Percentiles rank a stretch among this genome's conserved stretches.
phyloP scores from a whole-genome alignment of 495 filamentous ascomycete species.

The Xylaria sp. region DNA sequence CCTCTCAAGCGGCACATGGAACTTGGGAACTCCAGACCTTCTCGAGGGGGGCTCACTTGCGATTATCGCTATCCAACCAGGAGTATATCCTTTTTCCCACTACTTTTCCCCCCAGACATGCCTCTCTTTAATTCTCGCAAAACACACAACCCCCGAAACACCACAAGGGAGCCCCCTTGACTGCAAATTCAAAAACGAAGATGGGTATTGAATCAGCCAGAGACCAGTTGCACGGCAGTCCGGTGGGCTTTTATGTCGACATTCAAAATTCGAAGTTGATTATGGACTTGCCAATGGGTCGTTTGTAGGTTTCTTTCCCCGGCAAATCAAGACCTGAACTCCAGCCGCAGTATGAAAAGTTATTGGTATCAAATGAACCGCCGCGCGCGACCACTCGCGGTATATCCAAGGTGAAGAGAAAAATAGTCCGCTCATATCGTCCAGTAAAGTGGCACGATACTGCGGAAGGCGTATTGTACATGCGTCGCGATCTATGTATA shows the following conservation, averaged over 20 bases:
- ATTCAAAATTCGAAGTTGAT: not conserved
- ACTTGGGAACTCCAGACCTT: not conserved
- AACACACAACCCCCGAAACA: conserved; percentile 20
- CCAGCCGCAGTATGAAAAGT: conserved; percentile 10
- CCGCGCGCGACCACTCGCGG: conserved; percentile 13
- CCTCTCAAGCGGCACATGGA: not conserved
- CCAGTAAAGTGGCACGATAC: not conserved
- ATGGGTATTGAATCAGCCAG: conserved; percentile 30
- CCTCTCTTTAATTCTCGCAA: conserved; percentile 11
- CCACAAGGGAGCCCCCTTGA: conserved; percentile 6
- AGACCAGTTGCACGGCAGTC: conserved; percentile 11
- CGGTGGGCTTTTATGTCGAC: not conserved
- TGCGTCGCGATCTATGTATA: conserved; percentile 19
- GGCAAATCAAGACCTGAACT: conserved; percentile 27
- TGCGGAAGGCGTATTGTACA: conserved; percentile 25
- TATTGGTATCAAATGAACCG: conserved; percentile 25
- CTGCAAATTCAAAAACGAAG: conserved; percentile 20
- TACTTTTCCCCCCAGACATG: not conserved
- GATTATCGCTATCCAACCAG: not conserved
- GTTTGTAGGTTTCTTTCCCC: conserved; percentile 16
- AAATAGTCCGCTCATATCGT: conserved; percentile 17
- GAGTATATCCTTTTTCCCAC: conserved; percentile 10
- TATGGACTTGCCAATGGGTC: not conserved
- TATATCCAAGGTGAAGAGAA: conserved; percentile 27
- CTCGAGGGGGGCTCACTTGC: not conserved